Conservation (phyloP, 108 stramenopile genomes). For the Cyclotella atomus region DNA sequence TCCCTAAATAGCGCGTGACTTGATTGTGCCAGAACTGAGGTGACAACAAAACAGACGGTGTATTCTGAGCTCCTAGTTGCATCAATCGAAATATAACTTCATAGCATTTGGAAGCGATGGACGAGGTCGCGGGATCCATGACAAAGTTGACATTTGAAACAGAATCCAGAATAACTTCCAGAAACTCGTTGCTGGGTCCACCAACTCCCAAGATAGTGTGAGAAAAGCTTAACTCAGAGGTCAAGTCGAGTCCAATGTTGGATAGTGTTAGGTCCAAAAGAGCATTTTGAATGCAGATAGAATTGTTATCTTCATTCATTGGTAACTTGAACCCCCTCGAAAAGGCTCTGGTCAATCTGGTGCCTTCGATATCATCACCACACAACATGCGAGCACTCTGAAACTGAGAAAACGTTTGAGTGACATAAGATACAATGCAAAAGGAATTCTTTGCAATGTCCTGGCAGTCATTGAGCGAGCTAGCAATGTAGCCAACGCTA, state of each 20-base stretch:
- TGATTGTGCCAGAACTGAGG: conserved; percentile 41
- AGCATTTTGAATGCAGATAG: conserved; percentile 28
- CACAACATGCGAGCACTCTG: conserved; percentile 26
- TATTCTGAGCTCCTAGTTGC: conserved; percentile 23
- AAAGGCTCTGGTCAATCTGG: conserved; percentile 37
- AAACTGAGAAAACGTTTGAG: conserved; percentile 39
- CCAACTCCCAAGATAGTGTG: conserved; percentile 35
- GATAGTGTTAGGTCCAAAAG: conserved; percentile 47
- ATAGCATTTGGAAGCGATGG: conserved; percentile 64
- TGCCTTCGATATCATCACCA: conserved; percentile 33
- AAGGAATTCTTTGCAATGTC: conserved; percentile 42
- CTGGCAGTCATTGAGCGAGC: conserved; percentile 34
- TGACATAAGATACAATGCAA: conserved; percentile 42
- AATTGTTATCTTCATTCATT: conserved; percentile 17
- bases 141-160: conserved; percentile 50
- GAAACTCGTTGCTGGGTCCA: conserved; percentile 47
- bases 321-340: conserved; percentile 58
- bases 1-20: conserved; percentile 37
- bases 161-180: conserved; percentile 67
- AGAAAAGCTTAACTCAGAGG: conserved; percentile 33
- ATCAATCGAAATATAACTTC: conserved; percentile 66
- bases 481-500: conserved; percentile 48
- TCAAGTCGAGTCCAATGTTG: conserved; percentile 25
- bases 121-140: conserved; percentile 37
- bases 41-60: conserved; percentile 21